phyloP scores from a whole-genome alignment of 2,329 filamentous ascomycete species.

The Monosporascus sp. region DNA sequence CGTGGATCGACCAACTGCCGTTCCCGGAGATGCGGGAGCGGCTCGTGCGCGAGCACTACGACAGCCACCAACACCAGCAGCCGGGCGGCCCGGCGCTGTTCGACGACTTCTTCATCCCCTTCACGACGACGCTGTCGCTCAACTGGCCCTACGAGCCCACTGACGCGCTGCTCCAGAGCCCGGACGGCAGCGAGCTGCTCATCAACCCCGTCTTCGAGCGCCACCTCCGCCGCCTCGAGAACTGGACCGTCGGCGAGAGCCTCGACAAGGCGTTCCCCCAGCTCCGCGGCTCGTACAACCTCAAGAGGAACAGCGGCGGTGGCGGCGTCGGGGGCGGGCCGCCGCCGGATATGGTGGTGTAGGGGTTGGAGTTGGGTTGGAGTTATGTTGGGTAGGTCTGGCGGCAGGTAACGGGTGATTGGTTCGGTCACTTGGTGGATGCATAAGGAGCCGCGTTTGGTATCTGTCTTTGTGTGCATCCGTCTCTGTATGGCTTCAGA shows the following conservation, averaged over 20 bases:
- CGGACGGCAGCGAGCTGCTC: slow-evolving; percentile 58
- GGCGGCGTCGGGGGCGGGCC: background rate
- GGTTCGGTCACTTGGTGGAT: too few relatives aligned
- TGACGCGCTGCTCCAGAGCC: slow-evolving; percentile 59
- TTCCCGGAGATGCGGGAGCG: slow-evolving; percentile 71
- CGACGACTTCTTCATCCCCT: slow-evolving; percentile 79
- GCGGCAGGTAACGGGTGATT: too few relatives aligned
- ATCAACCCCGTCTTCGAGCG: slow-evolving; percentile 85
- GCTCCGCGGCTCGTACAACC: slow-evolving; percentile 40
- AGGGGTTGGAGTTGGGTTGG: background rate
- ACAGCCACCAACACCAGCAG: slow-evolving; percentile 4
- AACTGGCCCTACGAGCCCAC: slow-evolving; percentile 81
- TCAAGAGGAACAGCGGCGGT: slow-evolving; percentile 19
- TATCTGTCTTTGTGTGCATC: too few relatives aligned
- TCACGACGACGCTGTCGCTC: slow-evolving; percentile 67
- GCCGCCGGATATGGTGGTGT: background rate
- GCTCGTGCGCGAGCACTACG: slow-evolving; percentile 13
- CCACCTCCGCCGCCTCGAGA: slow-evolving; percentile 68
- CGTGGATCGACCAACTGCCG: slow-evolving; percentile 78
- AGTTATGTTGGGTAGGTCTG: too few relatives aligned
- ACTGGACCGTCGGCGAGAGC: slow-evolving; percentile 72
- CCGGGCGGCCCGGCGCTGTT: slow-evolving; percentile 48
- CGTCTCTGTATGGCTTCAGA: too few relatives aligned
- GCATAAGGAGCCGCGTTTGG: too few relatives aligned
- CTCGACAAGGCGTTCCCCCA: slow-evolving; percentile 63